A percentile compares a stretch with the other conserved stretches of the same genome.
Conservation (phyloP, 192 early-diverging fungal species). For the Powellomyces hirtus region DNA sequence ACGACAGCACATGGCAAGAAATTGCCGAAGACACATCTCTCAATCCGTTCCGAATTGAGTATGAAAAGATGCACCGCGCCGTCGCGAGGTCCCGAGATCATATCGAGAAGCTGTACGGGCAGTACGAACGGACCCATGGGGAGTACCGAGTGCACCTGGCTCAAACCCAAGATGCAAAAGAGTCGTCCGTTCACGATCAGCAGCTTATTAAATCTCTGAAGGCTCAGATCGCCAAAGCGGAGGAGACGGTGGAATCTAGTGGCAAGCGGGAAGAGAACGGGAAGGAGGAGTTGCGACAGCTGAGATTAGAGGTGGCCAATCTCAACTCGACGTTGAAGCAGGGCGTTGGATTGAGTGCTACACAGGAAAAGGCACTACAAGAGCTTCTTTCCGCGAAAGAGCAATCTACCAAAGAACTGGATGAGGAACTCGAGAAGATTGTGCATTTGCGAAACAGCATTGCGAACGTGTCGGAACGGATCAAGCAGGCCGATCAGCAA, state of each 20-base stretch:
- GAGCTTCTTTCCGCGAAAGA: conserved; percentile 58
- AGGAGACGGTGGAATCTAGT: conserved; percentile 41
- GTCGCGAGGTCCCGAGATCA: conserved; percentile 38
- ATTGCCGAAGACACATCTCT: conserved; percentile 16
- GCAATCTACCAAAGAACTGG: conserved; percentile 49
- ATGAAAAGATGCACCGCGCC: conserved; percentile 54
- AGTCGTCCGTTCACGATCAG: conserved; percentile 42
- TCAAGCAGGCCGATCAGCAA: conserved; percentile 44
- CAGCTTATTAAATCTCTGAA: conserved; percentile 41
- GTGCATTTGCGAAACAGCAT: conserved; percentile 47
- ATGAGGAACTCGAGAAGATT: conserved; percentile 59
- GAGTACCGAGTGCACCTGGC: conserved; percentile 40
- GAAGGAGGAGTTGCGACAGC: conserved; percentile 52
- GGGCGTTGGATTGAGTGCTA: conserved; percentile 55
- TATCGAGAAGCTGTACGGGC: conserved; percentile 34
- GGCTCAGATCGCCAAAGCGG: conserved; percentile 48
- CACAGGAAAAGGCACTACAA: conserved; percentile 53
- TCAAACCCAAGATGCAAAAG: conserved; percentile 24
- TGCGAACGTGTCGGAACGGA: conserved; percentile 51
- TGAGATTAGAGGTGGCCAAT: conserved; percentile 48
- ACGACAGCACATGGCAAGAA: conserved; percentile 10
- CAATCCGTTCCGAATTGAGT: conserved; percentile 40
- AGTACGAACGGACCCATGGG: conserved; percentile 32
- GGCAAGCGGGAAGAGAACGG: conserved; percentile 47
- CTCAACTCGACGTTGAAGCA: conserved; percentile 53